A percentile compares a stretch with the other conserved stretches of the same genome.
Conservation (phyloP, 2,329 filamentous ascomycete species). For the Botrytis fragariae region DNA sequence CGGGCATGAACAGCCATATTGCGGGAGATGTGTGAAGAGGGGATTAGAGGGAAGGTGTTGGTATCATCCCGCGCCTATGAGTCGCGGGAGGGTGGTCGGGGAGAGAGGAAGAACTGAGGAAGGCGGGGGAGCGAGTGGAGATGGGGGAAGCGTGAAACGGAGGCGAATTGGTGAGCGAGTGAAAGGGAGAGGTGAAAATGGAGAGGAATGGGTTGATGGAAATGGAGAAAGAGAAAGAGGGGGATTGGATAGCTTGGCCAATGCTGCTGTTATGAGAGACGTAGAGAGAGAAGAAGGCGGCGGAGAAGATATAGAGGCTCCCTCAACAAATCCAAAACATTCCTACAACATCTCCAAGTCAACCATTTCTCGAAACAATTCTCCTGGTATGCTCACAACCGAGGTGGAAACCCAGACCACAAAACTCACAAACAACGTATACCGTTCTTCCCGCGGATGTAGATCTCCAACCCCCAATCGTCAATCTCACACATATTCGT, state of each 20-base stretch:
- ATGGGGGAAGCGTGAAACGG: neutral
- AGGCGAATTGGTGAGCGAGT: neutral
- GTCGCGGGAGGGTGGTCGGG: neutral
- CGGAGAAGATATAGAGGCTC: conserved; percentile 6
- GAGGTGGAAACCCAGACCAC: neutral
- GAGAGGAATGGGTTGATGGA: neutral
- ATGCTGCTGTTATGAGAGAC: neutral
- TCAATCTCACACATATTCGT: neutral
- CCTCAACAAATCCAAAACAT: neutral
- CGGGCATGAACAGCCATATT: conserved; percentile 33
- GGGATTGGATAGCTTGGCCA: neutral
- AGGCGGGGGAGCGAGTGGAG: too few relatives aligned
- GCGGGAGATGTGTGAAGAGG: conserved; percentile 32
- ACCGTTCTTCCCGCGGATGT: conserved; percentile 1
- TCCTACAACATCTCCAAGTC: neutral
- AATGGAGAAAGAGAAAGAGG: neutral
- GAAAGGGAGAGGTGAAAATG: neutral
- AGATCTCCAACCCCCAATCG: neutral
- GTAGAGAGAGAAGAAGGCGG: neutral
- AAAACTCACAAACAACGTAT: neutral
- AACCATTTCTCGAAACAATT: neutral
- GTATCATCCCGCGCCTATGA: conserved; percentile 7
- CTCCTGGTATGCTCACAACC: neutral
- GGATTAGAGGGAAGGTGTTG: conserved; percentile 10
- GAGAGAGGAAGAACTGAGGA: neutral